Percentiles rank a stretch among this genome's conserved stretches.
Conservation (phyloP, 176 grass and related monocot genomes). For the Aegilops sharonensis region DNA sequence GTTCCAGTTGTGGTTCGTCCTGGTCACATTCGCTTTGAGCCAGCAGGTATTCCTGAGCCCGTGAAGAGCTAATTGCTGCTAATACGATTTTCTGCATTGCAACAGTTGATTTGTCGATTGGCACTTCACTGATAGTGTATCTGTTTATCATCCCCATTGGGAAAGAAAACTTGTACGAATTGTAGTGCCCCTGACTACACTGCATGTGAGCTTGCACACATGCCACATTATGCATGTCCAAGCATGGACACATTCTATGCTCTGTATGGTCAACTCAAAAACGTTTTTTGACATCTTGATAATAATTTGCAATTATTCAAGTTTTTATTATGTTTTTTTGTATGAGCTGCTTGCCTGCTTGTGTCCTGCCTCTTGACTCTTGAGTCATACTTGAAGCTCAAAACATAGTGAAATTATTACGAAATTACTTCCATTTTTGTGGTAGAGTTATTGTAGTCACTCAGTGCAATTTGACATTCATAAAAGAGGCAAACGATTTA, state of each 20-base stretch:
- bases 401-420: conserved; percentile 4
- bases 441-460: neutral
- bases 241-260: neutral
- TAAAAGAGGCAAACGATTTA: neutral
- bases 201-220: neutral
- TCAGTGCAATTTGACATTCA: neutral
- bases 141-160: neutral
- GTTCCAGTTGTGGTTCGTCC: conserved; percentile 75
- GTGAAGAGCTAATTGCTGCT: neutral
- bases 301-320: neutral
- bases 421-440: neutral
- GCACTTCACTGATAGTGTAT: neutral
- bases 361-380: neutral
- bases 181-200: neutral
- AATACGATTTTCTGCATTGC: conserved; percentile 15
- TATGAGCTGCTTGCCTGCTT: neutral
- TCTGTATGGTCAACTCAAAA: conserved; percentile 1
- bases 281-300: neutral
- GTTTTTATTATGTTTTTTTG: neutral
- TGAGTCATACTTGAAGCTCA: conserved; percentile 13
- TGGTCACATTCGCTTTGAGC: conserved; percentile 94
- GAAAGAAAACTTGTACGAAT: neutral
- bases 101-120: conserved; percentile 9
- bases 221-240: conserved; percentile 3
- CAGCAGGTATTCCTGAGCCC: conserved; percentile 54